Evolutionary conservation across 2,329 filamentous ascomycete species (phyloP).

Genomic region (Sphaerulina vaccinii): DNA sequence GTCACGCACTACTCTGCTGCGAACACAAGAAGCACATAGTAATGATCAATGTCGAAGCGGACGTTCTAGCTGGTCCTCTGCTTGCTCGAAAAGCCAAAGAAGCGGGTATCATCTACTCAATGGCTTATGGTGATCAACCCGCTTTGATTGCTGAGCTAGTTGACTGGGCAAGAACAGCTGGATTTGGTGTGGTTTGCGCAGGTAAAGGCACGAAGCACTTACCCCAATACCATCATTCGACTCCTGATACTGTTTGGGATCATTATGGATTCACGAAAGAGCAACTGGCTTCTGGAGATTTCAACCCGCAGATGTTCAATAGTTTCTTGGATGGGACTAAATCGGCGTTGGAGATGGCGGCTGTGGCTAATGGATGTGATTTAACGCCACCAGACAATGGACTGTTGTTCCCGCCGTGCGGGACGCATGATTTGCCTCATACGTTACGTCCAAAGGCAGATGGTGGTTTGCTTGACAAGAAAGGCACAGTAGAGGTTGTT

Average conservation of each 20-base stretch:
- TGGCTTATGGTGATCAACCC: conserved; percentile 50
- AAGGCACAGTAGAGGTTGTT: conserved; percentile 49
- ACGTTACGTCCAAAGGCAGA: conserved; percentile 44
- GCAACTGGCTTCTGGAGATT: conserved; percentile 44
- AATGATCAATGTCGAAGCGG: conserved; percentile 50
- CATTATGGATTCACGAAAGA: conserved; percentile 49
- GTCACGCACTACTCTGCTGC: conserved; percentile 46
- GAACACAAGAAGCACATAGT: conserved; percentile 52
- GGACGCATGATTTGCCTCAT: conserved; percentile 44
- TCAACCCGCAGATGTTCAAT: conserved; percentile 53
- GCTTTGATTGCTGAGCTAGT: conserved; percentile 47
- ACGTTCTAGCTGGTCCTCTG: conserved; percentile 46
- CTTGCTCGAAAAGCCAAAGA: conserved; percentile 45
- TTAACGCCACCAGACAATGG: conserved; percentile 44
- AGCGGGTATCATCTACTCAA: conserved; percentile 49
- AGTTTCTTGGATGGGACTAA: conserved; percentile 52
- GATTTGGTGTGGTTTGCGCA: conserved; percentile 48
- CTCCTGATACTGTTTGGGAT: conserved; percentile 49
- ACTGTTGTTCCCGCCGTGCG: conserved; percentile 47
- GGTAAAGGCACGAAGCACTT: conserved; percentile 50
- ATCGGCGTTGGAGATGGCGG: conserved; percentile 50
- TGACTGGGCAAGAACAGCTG: conserved; percentile 47
- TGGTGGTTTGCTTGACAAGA: conserved; percentile 44
- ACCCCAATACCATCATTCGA: conserved; percentile 48
- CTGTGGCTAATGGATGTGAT: conserved; percentile 48